Conservation (phyloP, 352 stramenopile species). For the Globisporangium okanoganense region DNA sequence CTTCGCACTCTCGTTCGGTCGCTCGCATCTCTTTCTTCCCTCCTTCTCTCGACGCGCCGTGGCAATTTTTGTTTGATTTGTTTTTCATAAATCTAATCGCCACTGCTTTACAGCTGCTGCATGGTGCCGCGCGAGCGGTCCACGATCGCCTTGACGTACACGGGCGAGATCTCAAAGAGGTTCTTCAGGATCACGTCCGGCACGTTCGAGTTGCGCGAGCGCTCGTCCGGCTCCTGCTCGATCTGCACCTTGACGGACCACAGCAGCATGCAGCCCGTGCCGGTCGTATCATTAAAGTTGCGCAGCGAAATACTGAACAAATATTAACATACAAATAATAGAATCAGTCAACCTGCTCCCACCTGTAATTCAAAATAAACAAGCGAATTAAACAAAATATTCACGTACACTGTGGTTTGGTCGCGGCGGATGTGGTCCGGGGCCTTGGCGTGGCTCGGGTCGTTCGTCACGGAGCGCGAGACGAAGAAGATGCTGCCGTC, state of each 20-base stretch:
- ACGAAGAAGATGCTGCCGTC: conserved; percentile 73
- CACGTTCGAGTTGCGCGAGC: conserved; percentile 73
- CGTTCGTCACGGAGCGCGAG: conserved; percentile 55
- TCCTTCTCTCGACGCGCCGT: conserved; percentile 10
- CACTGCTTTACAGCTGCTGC: conserved; percentile 30
- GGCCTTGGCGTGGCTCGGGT: conserved; percentile 66
- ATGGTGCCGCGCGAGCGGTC: conserved; percentile 58
- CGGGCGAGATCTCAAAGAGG: conserved; percentile 81
- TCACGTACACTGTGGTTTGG: conserved; percentile 69
- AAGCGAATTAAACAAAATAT: neutral
- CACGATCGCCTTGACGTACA: conserved; percentile 83
- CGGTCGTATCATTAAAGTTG: conserved; percentile 75
- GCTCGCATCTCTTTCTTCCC: neutral
- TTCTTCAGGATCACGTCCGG: conserved; percentile 88
- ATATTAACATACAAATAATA: conserved; percentile 3
- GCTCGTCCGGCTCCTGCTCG: conserved; percentile 71
- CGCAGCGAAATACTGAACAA: conserved; percentile 62
- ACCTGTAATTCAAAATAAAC: neutral
- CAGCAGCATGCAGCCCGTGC: conserved; percentile 62
- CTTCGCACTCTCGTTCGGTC: neutral
- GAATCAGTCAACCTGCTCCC: neutral
- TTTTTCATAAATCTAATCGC: neutral
- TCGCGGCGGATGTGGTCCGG: conserved; percentile 71
- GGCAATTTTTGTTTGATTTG: neutral
- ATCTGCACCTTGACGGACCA: conserved; percentile 85